A percentile compares a stretch with the other conserved stretches of the same genome.
These are phyloP conservation scores for Apiotrichum siamense DNA, from an alignment of 1,284 basidiomycete genomes.

Conservation along the genomic window DNA sequence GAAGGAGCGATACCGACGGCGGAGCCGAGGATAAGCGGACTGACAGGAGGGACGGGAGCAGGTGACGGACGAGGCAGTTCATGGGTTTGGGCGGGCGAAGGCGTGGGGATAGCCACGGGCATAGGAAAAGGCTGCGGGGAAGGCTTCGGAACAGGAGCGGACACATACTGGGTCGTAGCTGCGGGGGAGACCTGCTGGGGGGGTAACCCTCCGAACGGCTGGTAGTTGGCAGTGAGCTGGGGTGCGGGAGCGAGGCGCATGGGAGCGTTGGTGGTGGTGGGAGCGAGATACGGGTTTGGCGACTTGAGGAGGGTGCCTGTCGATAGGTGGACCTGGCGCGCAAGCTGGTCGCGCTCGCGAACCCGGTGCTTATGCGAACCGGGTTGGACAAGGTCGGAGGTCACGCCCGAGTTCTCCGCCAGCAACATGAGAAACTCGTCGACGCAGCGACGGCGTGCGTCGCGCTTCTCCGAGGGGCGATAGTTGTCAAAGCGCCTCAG, in stretches of 20 bases:
- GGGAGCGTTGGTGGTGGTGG: background rate
- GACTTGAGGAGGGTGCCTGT: background rate
- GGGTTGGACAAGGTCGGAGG: background rate
- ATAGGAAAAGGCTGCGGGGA: too few relatives aligned
- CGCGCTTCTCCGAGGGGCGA: background rate
- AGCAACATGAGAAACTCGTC: constrained; percentile 1
- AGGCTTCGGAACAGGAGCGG: too few relatives aligned
- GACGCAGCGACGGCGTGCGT: background rate
- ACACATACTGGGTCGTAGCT: background rate
- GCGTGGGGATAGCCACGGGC: too few relatives aligned
- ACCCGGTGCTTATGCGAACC: background rate
- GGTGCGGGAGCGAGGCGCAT: background rate
- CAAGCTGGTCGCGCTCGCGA: background rate
- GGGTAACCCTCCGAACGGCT: background rate
- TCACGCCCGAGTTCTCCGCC: background rate
- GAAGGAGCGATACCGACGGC: background rate
- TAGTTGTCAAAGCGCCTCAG: background rate
- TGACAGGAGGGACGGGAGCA: background rate
- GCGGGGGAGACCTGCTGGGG: background rate
- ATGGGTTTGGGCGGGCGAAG: background rate
- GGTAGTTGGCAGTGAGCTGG: background rate
- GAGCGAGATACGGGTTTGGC: background rate
- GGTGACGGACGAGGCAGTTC: too few relatives aligned
- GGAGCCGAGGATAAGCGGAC: background rate
- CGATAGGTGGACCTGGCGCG: background rate